Conservation (phyloP, 768 basidiomycete genomes). For the Rhodotorula kratochvilovae region DNA sequence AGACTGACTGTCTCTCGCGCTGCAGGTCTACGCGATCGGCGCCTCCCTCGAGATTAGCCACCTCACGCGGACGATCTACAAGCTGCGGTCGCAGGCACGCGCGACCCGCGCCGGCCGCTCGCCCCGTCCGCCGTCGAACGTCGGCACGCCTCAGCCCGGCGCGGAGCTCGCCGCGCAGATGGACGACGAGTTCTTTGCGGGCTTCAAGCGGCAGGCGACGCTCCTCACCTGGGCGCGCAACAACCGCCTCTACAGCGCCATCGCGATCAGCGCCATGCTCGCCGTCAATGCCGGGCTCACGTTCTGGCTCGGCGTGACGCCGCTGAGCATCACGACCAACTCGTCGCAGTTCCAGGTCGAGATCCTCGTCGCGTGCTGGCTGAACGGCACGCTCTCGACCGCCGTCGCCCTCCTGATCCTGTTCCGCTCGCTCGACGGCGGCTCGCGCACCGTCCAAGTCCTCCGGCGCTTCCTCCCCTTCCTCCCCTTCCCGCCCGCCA, state of each 20-base stretch:
- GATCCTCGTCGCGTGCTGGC: slow-evolving; percentile 12
- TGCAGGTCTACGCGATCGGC: slow-evolving; percentile 30
- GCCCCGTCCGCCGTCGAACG: no score
- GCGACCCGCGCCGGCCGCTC: no score
- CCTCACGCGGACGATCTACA: background rate
- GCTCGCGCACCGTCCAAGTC: background rate
- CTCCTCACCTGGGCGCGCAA: slow-evolving; percentile 17
- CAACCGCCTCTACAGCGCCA: slow-evolving; percentile 19
- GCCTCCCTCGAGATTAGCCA: slow-evolving; percentile 14
- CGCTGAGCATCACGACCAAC: background rate
- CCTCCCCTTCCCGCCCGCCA: slow-evolving; percentile 21
- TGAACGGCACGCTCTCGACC: slow-evolving; percentile 19
- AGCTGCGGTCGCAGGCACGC: background rate
- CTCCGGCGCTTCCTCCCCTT: slow-evolving; percentile 4
- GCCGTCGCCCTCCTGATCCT: slow-evolving; percentile 33
- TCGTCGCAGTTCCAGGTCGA: slow-evolving; percentile 18
- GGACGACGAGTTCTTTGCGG: slow-evolving; percentile 2
- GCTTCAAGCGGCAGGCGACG: background rate
- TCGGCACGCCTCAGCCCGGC: no score
- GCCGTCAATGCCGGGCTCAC: slow-evolving; percentile 10
- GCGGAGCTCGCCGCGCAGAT: background rate
- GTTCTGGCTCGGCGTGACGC: slow-evolving; percentile 6
- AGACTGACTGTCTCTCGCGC: background rate
- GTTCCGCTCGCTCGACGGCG: slow-evolving; percentile 32
- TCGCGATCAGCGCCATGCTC: slow-evolving; percentile 10